Evolutionary conservation across 345 rosid species (phyloP), one percentile per base, ranked within the genome.

Genomic region (Citropsis articulata): DNA sequence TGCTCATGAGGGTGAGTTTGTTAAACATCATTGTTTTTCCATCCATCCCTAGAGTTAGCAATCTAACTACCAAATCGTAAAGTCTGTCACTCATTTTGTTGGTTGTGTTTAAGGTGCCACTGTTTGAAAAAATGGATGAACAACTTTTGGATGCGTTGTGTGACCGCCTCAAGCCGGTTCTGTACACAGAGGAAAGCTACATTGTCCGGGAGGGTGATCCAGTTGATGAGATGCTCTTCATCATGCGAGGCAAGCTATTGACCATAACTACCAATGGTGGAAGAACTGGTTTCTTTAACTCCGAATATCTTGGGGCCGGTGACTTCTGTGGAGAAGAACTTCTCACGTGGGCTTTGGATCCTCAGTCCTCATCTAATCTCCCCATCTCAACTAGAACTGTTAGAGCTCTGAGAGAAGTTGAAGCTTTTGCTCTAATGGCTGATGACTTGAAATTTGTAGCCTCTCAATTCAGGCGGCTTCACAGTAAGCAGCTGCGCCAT

Each of bases 241-340:
- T 96, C 57, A 94, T 92, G 94, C 93, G 95, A n/a, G 99, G 99
- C 31, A 87, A 86, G 86, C 89, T 96, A 63, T 73, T 87, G 79
- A 90, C 95, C 1, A 80, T 83, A 19, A 91, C 95, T 36, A 89
- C 95, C 25, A 91, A 92, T 33, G 97, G 97, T 59, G 97, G 97
- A 83, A 90, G 95, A 83, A 90, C 92, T 0, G 97, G 94, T 76
- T 90, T 92, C 88, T 89, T 90, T 80, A 90, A 92, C 81, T 89
- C 92, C 1, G 96, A 86, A 40, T 79, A 90, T 81, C 92, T 95
- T 9, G 86, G 90, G 81, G 96, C 92, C 0, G 97, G 97, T 24
- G 98, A 92, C 79, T 94, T 94, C 78, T 94, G 97, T 38, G 99
- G 99, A 64, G 99, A 94, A 81, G 97, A 91, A 79, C 95, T 96